phyloP scores from a whole-genome alignment of 495 filamentous ascomycete species.

The Penicillium atrosanguineum region DNA sequence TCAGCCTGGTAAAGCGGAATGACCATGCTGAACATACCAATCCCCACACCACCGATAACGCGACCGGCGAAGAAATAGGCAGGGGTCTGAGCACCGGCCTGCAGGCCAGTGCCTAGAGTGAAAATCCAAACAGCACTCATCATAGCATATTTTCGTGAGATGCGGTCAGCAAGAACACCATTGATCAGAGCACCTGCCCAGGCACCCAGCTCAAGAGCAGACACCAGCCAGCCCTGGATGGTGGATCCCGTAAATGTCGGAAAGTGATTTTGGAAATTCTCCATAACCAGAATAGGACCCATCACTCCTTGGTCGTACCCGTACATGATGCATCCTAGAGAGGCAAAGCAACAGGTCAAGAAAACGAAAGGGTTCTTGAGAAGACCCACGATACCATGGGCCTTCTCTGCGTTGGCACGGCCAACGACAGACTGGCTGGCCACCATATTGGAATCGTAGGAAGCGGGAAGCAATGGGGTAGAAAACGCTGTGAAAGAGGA shows the following conservation, averaged over 20 bases:
- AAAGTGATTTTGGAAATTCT: conserved; percentile 40
- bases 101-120: conserved; percentile 57
- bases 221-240: conserved; percentile 70
- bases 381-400: conserved; percentile 35
- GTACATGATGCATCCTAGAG: conserved; percentile 61
- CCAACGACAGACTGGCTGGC: conserved; percentile 35
- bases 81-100: conserved; percentile 36
- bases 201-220: conserved; percentile 79
- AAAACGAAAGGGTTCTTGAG: conserved; percentile 38
- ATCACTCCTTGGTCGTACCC: conserved; percentile 83
- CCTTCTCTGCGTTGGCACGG: conserved; percentile 33
- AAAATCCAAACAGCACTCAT: conserved; percentile 68
- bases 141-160: conserved; percentile 76
- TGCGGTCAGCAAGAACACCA: conserved; percentile 69
- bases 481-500: conserved; percentile 1
- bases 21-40: conserved; percentile 61
- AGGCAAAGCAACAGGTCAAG: conserved; percentile 59
- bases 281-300: conserved; percentile 47
- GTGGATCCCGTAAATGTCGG: conserved; percentile 55
- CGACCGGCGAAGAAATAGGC: conserved; percentile 47
- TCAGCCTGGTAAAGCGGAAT: conserved; percentile 69
- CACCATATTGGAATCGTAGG: conserved; percentile 12
- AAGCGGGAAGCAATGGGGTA: neutral
- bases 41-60: conserved; percentile 54
- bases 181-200: conserved; percentile 76